Conservation (phyloP, 768 basidiomycete species). For the Russula earlei region DNA sequence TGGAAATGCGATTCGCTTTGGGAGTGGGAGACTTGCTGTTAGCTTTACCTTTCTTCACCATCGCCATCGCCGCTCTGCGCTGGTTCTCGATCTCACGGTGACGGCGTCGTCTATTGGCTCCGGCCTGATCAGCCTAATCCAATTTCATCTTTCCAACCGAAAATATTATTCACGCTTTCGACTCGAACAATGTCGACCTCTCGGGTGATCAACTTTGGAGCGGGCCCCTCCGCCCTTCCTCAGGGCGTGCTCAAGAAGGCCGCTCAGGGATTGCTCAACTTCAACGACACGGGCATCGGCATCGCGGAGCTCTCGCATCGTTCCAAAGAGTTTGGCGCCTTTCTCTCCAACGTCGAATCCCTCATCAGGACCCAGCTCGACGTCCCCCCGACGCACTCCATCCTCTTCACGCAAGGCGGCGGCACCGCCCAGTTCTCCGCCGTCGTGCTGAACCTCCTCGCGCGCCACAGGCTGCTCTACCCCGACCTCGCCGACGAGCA, state of each 20-base stretch:
- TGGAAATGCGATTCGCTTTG: neutral
- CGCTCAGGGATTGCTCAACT: constrained; percentile 79
- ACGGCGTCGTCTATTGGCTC: neutral
- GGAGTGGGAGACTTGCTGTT: neutral
- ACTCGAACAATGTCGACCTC: constrained; percentile 29
- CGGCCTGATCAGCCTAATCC: neutral
- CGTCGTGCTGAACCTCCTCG: constrained; percentile 84
- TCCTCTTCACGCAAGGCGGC: constrained; percentile 93
- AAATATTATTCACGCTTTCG: neutral
- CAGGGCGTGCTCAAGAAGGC: constrained; percentile 79
- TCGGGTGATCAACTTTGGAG: constrained; percentile 82
- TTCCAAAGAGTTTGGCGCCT: constrained; percentile 75
- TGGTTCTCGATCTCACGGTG: neutral
- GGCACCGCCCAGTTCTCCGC: constrained; percentile 89
- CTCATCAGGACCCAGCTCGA: constrained; percentile 68
- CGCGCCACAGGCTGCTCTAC: constrained; percentile 69
- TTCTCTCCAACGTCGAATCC: constrained; percentile 50
- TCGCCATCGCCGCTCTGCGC: neutral
- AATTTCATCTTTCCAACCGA: neutral
- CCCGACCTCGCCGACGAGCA: constrained; percentile 47
- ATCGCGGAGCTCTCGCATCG: constrained; percentile 96
- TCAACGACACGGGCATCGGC: constrained; percentile 84
- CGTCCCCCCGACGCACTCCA: constrained; percentile 73
- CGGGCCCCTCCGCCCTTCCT: constrained; percentile 90
- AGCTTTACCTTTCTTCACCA: constrained; percentile 10